Evolutionary conservation across 768 basidiomycete genomes (phyloP).

Genomic region (Kwoniella sp.): DNA sequence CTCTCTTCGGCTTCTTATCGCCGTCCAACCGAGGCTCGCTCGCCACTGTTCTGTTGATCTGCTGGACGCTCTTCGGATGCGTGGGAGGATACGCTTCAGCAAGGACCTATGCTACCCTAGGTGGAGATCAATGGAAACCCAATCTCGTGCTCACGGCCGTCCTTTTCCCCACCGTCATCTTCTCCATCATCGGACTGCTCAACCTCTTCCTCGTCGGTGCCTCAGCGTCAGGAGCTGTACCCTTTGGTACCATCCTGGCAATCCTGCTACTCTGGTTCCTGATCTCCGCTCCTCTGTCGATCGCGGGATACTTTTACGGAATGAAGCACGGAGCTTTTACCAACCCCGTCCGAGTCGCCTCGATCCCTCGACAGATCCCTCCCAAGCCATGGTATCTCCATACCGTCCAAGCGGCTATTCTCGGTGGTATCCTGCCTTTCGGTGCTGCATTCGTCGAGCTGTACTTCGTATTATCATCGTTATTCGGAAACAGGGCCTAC

Average conservation of each 20-base stretch:
- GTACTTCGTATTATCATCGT: slow-evolving; percentile 84
- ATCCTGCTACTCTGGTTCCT: slow-evolving; percentile 89
- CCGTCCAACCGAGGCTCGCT: slow-evolving; percentile 94
- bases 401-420: slow-evolving; percentile 73
- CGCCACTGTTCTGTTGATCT: slow-evolving; percentile 90
- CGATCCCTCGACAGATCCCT: slow-evolving; percentile 95
- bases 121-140: slow-evolving; percentile 74
- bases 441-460: slow-evolving; percentile 94
- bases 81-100: slow-evolving; percentile 87
- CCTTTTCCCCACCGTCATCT: slow-evolving; percentile 79
- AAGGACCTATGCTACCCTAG: slow-evolving; percentile 76
- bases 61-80: slow-evolving; percentile 92
- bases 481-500: slow-evolving; percentile 71
- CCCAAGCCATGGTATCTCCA: slow-evolving; percentile 79
- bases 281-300: slow-evolving; percentile 85
- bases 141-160: slow-evolving; percentile 88
- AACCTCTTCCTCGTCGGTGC: slow-evolving; percentile 84
- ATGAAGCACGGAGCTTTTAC: slow-evolving; percentile 77
- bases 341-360: slow-evolving; percentile 87
- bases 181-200: slow-evolving; percentile 81
- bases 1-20: slow-evolving; percentile 86
- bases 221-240: slow-evolving; percentile 91
- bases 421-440: slow-evolving; percentile 91
- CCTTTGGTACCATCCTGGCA: slow-evolving; percentile 89
- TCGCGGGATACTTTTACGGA: slow-evolving; percentile 83